These are phyloP conservation scores for Ceratocystis ficicola DNA, from an alignment of 2,329 filamentous ascomycete genomes.

Conservation along the genomic window DNA sequence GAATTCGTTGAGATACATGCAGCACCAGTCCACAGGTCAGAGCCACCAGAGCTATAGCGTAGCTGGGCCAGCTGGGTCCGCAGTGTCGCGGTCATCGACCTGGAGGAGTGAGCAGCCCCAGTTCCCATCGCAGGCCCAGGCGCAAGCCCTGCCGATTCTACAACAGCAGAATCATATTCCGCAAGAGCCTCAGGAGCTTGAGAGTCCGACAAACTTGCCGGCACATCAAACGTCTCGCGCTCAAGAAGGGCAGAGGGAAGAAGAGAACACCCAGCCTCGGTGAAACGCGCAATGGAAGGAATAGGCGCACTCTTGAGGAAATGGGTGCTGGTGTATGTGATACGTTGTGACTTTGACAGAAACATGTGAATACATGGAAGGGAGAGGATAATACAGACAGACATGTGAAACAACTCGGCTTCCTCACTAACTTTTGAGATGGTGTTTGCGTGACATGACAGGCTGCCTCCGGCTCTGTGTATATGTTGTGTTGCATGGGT, in stretches of 20 bases:
- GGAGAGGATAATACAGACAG: background rate
- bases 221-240: background rate
- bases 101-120: background rate
- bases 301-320: background rate
- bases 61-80: background rate
- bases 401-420: background rate
- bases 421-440: background rate
- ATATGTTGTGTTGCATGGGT: background rate
- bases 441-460: background rate
- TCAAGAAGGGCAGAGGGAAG: background rate
- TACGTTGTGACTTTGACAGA: background rate
- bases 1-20: background rate
- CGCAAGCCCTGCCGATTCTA: background rate
- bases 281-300: background rate
- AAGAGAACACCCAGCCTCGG: background rate
- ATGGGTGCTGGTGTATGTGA: background rate
- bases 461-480: background rate
- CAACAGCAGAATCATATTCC: background rate
- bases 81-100: background rate
- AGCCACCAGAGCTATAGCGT: background rate
- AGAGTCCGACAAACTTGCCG: slow-evolving; percentile 1
- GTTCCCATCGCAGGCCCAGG: background rate
- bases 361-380: background rate
- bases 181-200: background rate
- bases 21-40: background rate